Percentiles rank a stretch among this genome's conserved stretches.
phyloP scores from a whole-genome alignment of 1,284 basidiomycete species.

The Naganishia liquefaciens region DNA sequence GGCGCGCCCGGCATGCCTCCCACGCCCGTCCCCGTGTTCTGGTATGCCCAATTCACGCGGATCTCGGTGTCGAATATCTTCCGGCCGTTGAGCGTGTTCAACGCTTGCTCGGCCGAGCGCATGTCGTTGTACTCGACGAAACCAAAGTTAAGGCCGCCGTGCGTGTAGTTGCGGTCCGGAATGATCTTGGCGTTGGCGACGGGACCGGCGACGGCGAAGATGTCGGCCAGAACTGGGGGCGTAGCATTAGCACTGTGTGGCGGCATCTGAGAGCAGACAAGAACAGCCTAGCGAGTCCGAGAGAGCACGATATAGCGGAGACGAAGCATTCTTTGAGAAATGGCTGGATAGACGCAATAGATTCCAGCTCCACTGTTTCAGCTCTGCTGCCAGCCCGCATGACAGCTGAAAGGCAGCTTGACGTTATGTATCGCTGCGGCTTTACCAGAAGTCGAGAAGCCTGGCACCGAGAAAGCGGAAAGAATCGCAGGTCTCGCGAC shows the following conservation, averaged over 20 bases:
- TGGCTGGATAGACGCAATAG: too few species aligned
- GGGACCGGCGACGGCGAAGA: conserved; percentile 90
- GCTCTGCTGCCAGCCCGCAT: too few species aligned
- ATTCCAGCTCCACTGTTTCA: too few species aligned
- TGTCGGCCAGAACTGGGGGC: conserved; percentile 74
- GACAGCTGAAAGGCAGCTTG: too few species aligned
- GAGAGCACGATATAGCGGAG: too few species aligned
- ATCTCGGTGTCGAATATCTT: conserved; percentile 98
- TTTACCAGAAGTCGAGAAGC: too few species aligned
- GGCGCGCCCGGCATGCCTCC: conserved; percentile 21
- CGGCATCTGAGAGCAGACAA: too few species aligned
- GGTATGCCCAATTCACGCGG: conserved; percentile 96
- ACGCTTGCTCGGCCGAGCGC: conserved; percentile 92
- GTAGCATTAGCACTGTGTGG: neutral
- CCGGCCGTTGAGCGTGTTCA: conserved; percentile 93
- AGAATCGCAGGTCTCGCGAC: too few species aligned
- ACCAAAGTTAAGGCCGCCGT: conserved; percentile 96
- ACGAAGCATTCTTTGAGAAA: too few species aligned
- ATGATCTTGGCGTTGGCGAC: conserved; percentile 99
- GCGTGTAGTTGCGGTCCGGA: conserved; percentile 95
- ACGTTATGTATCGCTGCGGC: too few species aligned
- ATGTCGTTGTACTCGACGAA: conserved; percentile 98
- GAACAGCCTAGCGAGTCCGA: too few species aligned
- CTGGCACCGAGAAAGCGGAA: too few species aligned
- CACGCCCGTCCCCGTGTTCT: conserved; percentile 63